Conservation (phyloP, 805 yeast genomes). For the Yamadazyma phyllophila region DNA sequence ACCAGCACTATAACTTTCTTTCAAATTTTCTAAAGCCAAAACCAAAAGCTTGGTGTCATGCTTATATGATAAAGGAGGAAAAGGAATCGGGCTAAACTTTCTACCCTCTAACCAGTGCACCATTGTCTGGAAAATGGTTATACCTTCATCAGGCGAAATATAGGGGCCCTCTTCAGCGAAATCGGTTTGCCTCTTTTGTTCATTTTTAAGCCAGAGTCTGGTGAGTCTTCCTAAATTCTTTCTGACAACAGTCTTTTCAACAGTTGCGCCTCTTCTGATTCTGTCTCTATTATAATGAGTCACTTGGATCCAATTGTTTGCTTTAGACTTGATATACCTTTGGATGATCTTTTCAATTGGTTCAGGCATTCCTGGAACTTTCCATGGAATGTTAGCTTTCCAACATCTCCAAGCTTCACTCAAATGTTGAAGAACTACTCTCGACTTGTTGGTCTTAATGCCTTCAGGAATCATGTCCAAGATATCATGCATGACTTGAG, state of each 20-base stretch:
- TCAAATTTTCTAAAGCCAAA: constrained; percentile 83
- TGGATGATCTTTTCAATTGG: constrained; percentile 85
- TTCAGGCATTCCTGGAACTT: constrained; percentile 92
- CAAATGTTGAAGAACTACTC: constrained; percentile 85
- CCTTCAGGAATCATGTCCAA: constrained; percentile 97
- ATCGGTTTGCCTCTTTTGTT: constrained; percentile 81
- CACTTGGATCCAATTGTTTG: constrained; percentile 93
- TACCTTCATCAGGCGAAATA: constrained; percentile 84
- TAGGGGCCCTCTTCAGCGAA: constrained; percentile 86
- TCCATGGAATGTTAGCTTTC: constrained; percentile 99
- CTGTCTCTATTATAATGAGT: constrained; percentile 92
- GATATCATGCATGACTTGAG: constrained; percentile 93
- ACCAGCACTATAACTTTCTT: constrained; percentile 66
- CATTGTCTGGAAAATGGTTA: constrained; percentile 79
- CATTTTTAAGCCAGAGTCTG: constrained; percentile 86
- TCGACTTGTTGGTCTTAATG: constrained; percentile 79
- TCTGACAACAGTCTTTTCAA: constrained; percentile 90
- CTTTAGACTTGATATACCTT: constrained; percentile 89
- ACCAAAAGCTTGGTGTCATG: constrained; percentile 90
- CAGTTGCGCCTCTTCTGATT: constrained; percentile 83
- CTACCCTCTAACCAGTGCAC: constrained; percentile 89
- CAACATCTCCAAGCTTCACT: constrained; percentile 99
- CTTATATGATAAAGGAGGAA: constrained; percentile 88
- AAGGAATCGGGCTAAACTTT: constrained; percentile 82
- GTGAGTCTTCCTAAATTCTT: constrained; percentile 92